Conservation (phyloP, 2,329 filamentous ascomycete species). For the Pleurostoma richardsiae region DNA sequence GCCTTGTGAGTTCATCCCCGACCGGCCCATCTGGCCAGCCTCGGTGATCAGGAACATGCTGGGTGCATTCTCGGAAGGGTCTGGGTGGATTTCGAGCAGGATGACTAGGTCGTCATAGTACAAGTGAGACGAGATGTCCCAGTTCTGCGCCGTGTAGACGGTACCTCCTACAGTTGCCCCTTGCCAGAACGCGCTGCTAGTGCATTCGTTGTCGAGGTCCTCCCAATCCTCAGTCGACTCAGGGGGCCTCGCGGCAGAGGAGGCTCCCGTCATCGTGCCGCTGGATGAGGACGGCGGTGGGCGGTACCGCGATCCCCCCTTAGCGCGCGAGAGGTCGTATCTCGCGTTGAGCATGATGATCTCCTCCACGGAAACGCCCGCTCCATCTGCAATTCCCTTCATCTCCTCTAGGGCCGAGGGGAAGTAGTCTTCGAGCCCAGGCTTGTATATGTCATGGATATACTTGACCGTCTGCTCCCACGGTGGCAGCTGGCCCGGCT, state of each 20-base stretch:
- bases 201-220: background rate
- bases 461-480: conserved; percentile 1
- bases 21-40: conserved; percentile 6
- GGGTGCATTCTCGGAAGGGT: conserved; percentile 4
- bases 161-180: background rate
- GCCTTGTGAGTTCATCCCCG: conserved; percentile 6
- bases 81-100: background rate
- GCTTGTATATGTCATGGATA: conserved; percentile 10
- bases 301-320: conserved; percentile 1
- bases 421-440: conserved; percentile 9
- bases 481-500: conserved; percentile 6
- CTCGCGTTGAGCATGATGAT: conserved; percentile 13
- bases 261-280: background rate
- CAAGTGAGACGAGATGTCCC: background rate
- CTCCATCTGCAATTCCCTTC: conserved; percentile 13
- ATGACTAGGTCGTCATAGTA: background rate
- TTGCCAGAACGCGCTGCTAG: background rate
- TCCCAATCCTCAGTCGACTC: background rate
- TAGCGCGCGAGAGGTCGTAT: conserved; percentile 10
- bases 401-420: conserved; percentile 11
- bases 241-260: too few species aligned
- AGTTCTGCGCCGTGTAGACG: background rate
- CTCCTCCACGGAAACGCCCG: conserved; percentile 7
- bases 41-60: conserved; percentile 6
- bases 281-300: background rate